Percentiles rank a stretch among this genome's conserved stretches.
phyloP scores from a whole-genome alignment of 1,284 basidiomycete species.

The Moesziomyces parantarcticus region DNA sequence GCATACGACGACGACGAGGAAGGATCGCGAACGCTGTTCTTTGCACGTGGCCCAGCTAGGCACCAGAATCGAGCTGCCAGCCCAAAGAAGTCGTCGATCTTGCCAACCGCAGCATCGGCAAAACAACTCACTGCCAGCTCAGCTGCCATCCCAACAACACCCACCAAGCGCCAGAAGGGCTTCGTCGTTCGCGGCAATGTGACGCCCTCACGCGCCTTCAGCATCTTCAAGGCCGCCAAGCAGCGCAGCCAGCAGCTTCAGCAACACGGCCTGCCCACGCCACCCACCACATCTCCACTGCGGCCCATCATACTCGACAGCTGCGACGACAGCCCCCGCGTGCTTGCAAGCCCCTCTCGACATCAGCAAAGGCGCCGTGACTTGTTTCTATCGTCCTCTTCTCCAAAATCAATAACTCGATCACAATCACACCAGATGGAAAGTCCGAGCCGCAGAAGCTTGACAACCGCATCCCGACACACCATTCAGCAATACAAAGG shows the following conservation, averaged over 20 bases:
- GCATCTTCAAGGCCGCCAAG: constrained; percentile 41
- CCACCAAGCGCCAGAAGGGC: constrained; percentile 32
- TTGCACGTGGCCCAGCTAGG: background rate
- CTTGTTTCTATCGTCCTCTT: background rate
- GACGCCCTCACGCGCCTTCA: constrained; percentile 52
- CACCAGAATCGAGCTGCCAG: background rate
- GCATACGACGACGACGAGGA: constrained; percentile 13
- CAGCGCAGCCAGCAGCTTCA: constrained; percentile 30
- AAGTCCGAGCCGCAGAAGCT: constrained; percentile 1
- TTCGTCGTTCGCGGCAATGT: constrained; percentile 55
- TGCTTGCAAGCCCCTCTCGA: constrained; percentile 11
- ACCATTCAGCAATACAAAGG: background rate
- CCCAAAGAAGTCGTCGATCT: constrained; percentile 18
- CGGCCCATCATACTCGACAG: constrained; percentile 32
- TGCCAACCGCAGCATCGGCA: constrained; percentile 1
- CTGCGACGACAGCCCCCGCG: constrained; percentile 8
- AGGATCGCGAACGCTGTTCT: background rate
- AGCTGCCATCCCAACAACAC: constrained; percentile 28
- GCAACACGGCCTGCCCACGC: constrained; percentile 43
- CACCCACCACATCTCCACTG: constrained; percentile 36
- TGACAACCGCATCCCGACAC: background rate
- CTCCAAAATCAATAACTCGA: background rate
- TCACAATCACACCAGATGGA: background rate
- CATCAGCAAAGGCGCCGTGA: background rate
- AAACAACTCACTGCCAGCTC: constrained; percentile 21